Base-by-base conservation (phyloP, 2,329 filamentous ascomycete genomes). In the Cladosporium sp. region DNA sequence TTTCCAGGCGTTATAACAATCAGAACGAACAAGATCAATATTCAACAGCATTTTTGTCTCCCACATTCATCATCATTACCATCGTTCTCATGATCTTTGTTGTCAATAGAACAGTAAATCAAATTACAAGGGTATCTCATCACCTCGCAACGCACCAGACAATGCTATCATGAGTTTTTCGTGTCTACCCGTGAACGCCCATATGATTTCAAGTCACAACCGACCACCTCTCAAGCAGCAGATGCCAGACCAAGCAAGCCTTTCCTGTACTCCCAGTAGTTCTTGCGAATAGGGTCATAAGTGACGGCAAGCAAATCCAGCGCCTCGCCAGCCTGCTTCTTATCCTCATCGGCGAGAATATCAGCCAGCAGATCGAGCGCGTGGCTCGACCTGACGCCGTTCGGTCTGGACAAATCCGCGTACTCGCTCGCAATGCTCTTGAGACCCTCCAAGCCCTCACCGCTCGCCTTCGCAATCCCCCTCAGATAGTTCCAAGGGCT, bases 401-500 rank as follows among this genome's bases (percentile, higher is more conserved):
- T 73, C n/a, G 70, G 65, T 50, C 67, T 66, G n/a, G 72, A 68
- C 36, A 75, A 47, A 51, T 78, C 66, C 8, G 75, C 79, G 62
- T 82, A 84, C 56, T 74, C 69, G 53, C 70, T 66, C 15, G 74
- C 80, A 60, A 84, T 80, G 2, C 64, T 69, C 61, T 77, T 77
- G 64, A 82, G 68, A 15, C 74, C 73, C 2, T 61, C 68, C 43
- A 80, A 58, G 3, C 70, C 68, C 32, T 76, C 69, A 7, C 73
- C 83, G 1, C 82, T 83, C 62, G 89, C 87, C 52, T 78, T 77
- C 53, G 95, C 68, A 41, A 89, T 83, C 3, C 88, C 93, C 27
- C 84, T 77, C 12, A 96, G 74, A 69, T 96, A 99, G 68, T 90
- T 93, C 93, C 93, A 99, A 1, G 90, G 81, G 59, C 88, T 92